Evolutionary conservation across 495 filamentous ascomycete genomes (phyloP).

Genomic region (Pseudevernia furfuracea): DNA sequence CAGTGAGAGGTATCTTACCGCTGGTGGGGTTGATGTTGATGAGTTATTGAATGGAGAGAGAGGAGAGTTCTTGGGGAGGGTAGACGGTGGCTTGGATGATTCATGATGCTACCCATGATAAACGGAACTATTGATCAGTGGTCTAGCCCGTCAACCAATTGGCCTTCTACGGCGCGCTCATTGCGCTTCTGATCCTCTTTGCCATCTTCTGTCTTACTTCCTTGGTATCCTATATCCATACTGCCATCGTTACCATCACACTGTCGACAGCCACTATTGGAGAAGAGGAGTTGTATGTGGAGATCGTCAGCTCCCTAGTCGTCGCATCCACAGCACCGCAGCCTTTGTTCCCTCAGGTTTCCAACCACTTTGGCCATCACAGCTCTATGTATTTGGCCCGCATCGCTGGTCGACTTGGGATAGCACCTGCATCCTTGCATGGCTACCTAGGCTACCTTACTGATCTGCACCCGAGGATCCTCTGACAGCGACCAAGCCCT

Average conservation of each 20-base stretch:
- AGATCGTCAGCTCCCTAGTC: too few relatives aligned
- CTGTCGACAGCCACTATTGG: not conserved
- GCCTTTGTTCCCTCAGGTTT: not conserved
- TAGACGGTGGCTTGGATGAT: constrained; percentile 32
- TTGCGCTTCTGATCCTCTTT: not conserved
- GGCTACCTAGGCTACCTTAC: too few relatives aligned
- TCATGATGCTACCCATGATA: not conserved
- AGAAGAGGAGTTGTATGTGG: not conserved
- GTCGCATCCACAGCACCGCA: not conserved
- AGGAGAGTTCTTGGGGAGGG: constrained; percentile 54
- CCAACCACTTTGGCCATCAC: too few relatives aligned
- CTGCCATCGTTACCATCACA: not conserved
- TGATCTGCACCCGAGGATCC: too few relatives aligned
- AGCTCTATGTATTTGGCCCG: too few relatives aligned
- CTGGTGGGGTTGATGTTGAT: constrained; percentile 73
- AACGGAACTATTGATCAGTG: not conserved
- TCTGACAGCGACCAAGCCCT: too few relatives aligned
- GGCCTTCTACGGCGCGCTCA: not conserved
- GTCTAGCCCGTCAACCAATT: not conserved
- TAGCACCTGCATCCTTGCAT: too few relatives aligned
- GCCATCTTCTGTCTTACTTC: not conserved
- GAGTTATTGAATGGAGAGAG: constrained; percentile 55
- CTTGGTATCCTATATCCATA: not conserved
- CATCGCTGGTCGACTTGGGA: too few relatives aligned
- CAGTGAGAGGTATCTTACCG: constrained; percentile 80